These are phyloP conservation scores for Pythium coloratum DNA, from an alignment of 352 stramenopile species.

Conservation along the genomic window DNA sequence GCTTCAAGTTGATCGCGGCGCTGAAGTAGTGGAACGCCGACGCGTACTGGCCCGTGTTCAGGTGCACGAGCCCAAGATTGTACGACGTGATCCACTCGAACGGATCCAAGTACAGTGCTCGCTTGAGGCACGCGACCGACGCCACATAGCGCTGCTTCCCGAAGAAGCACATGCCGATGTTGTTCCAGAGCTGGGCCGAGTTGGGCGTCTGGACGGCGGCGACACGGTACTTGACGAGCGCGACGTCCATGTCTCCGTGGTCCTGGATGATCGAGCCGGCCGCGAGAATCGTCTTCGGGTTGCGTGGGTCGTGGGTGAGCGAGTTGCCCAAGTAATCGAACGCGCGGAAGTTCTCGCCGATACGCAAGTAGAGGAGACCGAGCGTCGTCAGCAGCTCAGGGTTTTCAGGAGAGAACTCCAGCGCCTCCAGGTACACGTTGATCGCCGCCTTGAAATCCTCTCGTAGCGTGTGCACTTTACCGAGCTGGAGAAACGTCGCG, in stretches of 20 bases:
- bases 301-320: conserved; percentile 89
- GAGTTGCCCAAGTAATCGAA: conserved; percentile 95
- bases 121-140: conserved; percentile 91
- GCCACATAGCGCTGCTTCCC: conserved; percentile 87
- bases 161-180: conserved; percentile 96
- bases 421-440: conserved; percentile 88
- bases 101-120: conserved; percentile 90
- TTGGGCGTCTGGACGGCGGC: conserved; percentile 91
- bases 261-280: conserved; percentile 94
- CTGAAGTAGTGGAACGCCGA: conserved; percentile 94
- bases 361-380: conserved; percentile 88
- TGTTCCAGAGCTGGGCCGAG: conserved; percentile 94
- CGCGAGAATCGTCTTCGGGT: conserved; percentile 91
- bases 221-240: conserved; percentile 94
- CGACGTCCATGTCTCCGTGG: conserved; percentile 92
- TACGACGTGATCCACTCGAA: conserved; percentile 96
- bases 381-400: conserved; percentile 91
- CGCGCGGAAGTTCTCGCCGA: conserved; percentile 89
- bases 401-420: conserved; percentile 94
- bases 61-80: conserved; percentile 93
- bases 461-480: conserved; percentile 83
- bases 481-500: conserved; percentile 90
- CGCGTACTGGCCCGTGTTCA: conserved; percentile 92
- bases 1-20: conserved; percentile 86
- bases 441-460: conserved; percentile 88